Base-by-base conservation (phyloP, 345 rosid species). In the Eucalyptus cladocalyx region DNA sequence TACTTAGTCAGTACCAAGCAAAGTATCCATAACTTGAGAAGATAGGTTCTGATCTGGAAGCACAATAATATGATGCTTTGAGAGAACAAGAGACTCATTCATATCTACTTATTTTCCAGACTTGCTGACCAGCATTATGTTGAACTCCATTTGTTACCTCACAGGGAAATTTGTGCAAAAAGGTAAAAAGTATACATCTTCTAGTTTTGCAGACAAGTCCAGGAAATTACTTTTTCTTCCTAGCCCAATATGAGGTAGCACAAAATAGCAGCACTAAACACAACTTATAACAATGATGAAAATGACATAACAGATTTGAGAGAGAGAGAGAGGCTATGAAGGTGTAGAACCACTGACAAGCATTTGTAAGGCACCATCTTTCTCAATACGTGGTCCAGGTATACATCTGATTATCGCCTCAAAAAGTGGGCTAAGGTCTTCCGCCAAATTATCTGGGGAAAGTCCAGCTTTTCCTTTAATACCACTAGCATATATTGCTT, bases 311-410 rank as follows among this genome's bases (percentile, higher is more conserved):
- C 42, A 76, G 15, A 76, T 76, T 76, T 21, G 85, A 30, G 19
- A 69, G 32, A 72, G 87, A 72, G 42, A 88, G 91, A 91, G 91
- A 34, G 62, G 90, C 72, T 86, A 91, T 76, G 87, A 42, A 89
- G 47, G 89, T 89, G 91, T 54, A 92, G 76, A 92, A 92, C 86
- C 92, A 96, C 99, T 97, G 87, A 97, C 99, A 94, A 97, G 99
- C 99, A 97, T 94, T 95, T 97, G 99, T 90, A 97, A 97, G 88
- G 98, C 95, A 88, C 99, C 99, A 90, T 97, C 98, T 94, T 95
- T 96, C 65, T 95, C 93, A 89, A 97, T 97, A 86, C 89, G 92
- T 54, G 99, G 99, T 88, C 99, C 99, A 88, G 98, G 99, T 90
- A 97, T 97, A 95, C 99, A 96, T 96, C 99, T 94, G 92, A 97